Evolutionary conservation across 2,329 filamentous ascomycete genomes (phyloP).

Genomic region (Graphiopsis chlorocephala): DNA sequence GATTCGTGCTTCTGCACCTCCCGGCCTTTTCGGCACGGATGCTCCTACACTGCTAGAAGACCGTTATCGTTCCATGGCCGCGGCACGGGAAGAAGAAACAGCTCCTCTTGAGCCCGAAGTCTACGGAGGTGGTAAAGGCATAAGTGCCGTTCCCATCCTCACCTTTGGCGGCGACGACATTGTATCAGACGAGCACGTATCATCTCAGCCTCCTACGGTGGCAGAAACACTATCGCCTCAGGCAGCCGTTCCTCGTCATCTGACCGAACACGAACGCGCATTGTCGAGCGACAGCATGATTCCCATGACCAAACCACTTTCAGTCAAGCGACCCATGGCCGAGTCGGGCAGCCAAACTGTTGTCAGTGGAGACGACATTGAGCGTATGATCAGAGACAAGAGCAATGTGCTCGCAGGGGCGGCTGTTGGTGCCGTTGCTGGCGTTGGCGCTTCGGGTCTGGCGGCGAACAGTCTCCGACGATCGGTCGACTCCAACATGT

Average conservation of each 20-base stretch:
- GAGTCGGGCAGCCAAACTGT: constrained; percentile 81
- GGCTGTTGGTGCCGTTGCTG: constrained; percentile 9
- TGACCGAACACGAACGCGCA: constrained; percentile 6
- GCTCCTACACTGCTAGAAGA: background rate
- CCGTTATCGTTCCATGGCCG: background rate
- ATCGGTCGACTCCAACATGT: constrained; percentile 19
- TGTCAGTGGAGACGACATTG: constrained; percentile 77
- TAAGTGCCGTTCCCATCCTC: constrained; percentile 22
- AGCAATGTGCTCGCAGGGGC: constrained; percentile 21
- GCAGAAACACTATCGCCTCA: constrained; percentile 2
- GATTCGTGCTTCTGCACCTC: constrained; percentile 15
- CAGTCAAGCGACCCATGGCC: constrained; percentile 29
- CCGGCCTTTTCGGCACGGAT: constrained; percentile 6
- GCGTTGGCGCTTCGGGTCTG: constrained; percentile 1
- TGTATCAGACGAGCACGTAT: background rate
- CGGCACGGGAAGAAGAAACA: background rate
- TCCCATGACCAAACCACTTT: constrained; percentile 15
- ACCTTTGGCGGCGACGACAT: constrained; percentile 24
- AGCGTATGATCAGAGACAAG: constrained; percentile 66
- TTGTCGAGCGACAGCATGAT: constrained; percentile 9
- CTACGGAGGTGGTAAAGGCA: constrained; percentile 18
- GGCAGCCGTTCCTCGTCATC: background rate
- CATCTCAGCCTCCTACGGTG: background rate
- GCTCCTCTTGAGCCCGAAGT: constrained; percentile 17
- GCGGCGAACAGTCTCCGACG: constrained; percentile 9